Evolutionary conservation across 768 basidiomycete species (phyloP).

Genomic region (Termitomyces sp.): DNA sequence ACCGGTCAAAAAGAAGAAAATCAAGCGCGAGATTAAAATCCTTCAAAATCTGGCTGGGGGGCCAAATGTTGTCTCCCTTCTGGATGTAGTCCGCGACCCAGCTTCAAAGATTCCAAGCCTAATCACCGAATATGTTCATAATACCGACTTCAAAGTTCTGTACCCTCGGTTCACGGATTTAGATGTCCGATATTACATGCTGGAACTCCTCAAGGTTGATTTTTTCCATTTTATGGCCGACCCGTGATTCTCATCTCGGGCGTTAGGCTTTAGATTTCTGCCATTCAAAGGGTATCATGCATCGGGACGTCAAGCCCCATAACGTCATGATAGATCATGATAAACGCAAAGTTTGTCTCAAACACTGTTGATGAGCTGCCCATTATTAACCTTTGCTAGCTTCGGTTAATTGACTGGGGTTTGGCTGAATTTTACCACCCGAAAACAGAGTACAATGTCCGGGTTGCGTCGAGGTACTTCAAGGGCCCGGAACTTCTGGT

Average conservation of each 20-base stretch:
- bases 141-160: slow-evolving; percentile 94
- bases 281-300: slow-evolving; percentile 99
- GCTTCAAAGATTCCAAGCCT: slow-evolving; percentile 96
- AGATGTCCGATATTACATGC: slow-evolving; percentile 96
- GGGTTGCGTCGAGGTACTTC: slow-evolving; percentile 96
- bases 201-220: slow-evolving; percentile 86
- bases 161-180: slow-evolving; percentile 95
- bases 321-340: slow-evolving; percentile 99
- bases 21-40: slow-evolving; percentile 98
- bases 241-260: slow-evolving; percentile 9
- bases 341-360: slow-evolving; percentile 71
- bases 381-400: slow-evolving; percentile 38
- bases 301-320: slow-evolving; percentile 97
- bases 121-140: slow-evolving; percentile 97
- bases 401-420: slow-evolving; percentile 98
- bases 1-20: slow-evolving; percentile 99
- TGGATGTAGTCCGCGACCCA: slow-evolving; percentile 95
- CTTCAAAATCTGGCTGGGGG: slow-evolving; percentile 95
- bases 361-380: background rate
- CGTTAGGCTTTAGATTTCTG: slow-evolving; percentile 90
- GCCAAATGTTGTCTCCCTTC: slow-evolving; percentile 87
- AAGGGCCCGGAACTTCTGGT: slow-evolving; percentile 96
- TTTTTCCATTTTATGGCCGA: background rate
- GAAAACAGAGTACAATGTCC: slow-evolving; percentile 96
- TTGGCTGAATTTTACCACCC: slow-evolving; percentile 98